phyloP scores from a whole-genome alignment of 257 asterid species.

The Przewalskia tangutica region DNA sequence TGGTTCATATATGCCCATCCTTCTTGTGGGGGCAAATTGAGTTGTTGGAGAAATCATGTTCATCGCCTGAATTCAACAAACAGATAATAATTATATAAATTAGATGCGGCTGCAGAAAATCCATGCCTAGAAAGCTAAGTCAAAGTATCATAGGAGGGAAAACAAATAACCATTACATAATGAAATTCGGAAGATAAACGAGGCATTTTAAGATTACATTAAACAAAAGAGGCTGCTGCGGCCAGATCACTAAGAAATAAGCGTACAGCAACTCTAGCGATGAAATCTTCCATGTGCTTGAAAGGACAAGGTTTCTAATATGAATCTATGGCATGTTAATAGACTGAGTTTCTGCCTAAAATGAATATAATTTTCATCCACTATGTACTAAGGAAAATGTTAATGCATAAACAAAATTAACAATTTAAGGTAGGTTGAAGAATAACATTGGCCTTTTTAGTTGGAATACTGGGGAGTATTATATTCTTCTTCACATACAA shows the following conservation, averaged over 20 bases:
- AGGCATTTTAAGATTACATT: not conserved
- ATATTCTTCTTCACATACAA: not conserved
- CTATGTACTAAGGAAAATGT: not conserved
- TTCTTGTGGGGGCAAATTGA: slow-evolving; percentile 61
- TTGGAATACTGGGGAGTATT: not conserved
- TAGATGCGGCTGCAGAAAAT: not conserved
- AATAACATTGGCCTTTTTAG: not conserved
- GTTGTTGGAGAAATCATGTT: slow-evolving; percentile 57
- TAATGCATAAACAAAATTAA: not conserved
- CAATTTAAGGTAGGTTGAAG: not conserved
- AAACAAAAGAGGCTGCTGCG: not conserved
- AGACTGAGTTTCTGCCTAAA: not conserved
- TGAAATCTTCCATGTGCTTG: not conserved
- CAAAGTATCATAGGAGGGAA: not conserved
- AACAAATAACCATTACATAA: not conserved
- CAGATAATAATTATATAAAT: not conserved
- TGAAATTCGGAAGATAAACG: not conserved
- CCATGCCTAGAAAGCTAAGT: not conserved
- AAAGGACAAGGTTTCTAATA: not conserved
- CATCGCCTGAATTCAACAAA: slow-evolving; percentile 16
- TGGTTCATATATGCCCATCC: slow-evolving; percentile 61
- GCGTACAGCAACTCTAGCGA: not conserved
- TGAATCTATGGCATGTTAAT: not conserved
- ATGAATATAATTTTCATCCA: not conserved
- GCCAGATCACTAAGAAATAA: not conserved